Percentiles rank a stretch among this genome's conserved stretches.
These are phyloP conservation scores for Pichia sp. DNA, from an alignment of 1,139 yeast species.

Conservation along the genomic window DNA sequence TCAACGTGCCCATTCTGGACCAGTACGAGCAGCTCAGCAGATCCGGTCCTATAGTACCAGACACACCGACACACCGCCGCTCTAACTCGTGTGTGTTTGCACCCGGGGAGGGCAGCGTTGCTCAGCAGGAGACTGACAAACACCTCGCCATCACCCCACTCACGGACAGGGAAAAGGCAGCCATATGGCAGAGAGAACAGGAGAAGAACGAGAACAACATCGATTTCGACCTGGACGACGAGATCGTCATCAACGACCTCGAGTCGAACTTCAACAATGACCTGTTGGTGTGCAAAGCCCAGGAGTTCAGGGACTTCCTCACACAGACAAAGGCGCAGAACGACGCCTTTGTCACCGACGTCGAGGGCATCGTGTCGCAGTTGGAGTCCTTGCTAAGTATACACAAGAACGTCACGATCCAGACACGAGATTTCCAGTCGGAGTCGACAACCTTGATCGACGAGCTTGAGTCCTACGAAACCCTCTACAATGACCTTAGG, in stretches of 20 bases:
- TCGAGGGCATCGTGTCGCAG: constrained; percentile 39
- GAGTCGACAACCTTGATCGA: constrained; percentile 52
- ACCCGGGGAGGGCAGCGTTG: neutral
- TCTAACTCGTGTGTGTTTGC: neutral
- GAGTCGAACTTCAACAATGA: constrained; percentile 28
- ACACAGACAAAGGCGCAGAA: constrained; percentile 32
- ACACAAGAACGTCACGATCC: constrained; percentile 53
- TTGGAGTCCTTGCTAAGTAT: constrained; percentile 44
- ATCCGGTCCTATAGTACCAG: neutral
- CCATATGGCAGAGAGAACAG: constrained; percentile 35
- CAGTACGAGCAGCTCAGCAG: constrained; percentile 6
- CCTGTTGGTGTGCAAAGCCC: constrained; percentile 23
- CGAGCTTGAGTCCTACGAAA: constrained; percentile 44
- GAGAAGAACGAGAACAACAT: constrained; percentile 39
- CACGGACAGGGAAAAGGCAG: constrained; percentile 32
- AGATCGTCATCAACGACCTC: constrained; percentile 34
- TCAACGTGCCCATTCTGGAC: constrained; percentile 30
- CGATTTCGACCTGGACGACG: constrained; percentile 36
- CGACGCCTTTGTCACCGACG: constrained; percentile 37
- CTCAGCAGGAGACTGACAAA: neutral
- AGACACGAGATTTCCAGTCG: constrained; percentile 60
- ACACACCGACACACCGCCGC: neutral
- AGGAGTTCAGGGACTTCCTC: constrained; percentile 42
- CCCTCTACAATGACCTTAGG: constrained; percentile 47
- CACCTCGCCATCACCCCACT: neutral